These are phyloP conservation scores for Russula sp. DNA, from an alignment of 768 basidiomycete species.

Conservation along the genomic window DNA sequence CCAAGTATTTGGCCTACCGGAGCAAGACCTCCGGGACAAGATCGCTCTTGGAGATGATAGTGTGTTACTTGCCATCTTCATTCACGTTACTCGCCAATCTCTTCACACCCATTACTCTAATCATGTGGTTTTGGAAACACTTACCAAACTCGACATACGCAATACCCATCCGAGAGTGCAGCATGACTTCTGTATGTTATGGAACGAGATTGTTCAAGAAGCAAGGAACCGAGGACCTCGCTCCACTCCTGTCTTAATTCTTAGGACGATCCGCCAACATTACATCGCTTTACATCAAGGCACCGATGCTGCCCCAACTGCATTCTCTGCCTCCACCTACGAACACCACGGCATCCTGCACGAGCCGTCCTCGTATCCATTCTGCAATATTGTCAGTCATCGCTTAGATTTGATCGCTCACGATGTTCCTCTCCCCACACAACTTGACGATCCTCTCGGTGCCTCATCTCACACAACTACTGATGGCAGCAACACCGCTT, in stretches of 20 bases:
- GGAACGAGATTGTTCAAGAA: neutral
- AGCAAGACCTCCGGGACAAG: neutral
- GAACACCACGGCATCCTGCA: neutral
- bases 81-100: neutral
- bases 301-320: neutral
- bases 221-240: neutral
- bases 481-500: no score
- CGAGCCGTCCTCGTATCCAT: neutral
- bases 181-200: neutral
- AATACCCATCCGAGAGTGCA: neutral
- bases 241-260: neutral
- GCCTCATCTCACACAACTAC: no score
- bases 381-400: neutral
- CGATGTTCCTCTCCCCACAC: no score
- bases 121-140: neutral
- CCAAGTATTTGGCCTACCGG: neutral
- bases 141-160: neutral
- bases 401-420: neutral
- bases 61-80: slow-evolving; percentile 5
- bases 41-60: neutral
- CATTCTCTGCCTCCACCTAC: neutral
- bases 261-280: neutral
- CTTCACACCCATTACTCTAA: fast-evolving
- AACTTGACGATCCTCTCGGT: no score
- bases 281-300: neutral